Evolutionary conservation across 2,329 filamentous ascomycete genomes (phyloP).

Genomic region (Fusarium humuli): DNA sequence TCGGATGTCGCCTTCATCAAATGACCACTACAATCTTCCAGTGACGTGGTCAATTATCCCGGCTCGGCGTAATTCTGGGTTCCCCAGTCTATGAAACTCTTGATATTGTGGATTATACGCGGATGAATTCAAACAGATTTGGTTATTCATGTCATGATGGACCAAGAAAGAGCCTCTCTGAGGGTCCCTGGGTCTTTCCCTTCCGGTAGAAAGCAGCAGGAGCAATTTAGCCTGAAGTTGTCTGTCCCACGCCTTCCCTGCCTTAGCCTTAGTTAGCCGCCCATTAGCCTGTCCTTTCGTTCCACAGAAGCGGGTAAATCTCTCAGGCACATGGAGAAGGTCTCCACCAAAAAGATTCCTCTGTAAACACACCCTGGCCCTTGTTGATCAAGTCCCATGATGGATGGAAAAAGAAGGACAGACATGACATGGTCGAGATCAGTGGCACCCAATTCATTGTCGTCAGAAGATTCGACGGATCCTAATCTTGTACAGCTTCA

Average conservation of each 20-base stretch:
- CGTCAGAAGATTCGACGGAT: not conserved
- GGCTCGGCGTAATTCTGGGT: conserved; percentile 24
- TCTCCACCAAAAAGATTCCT: conserved; percentile 21
- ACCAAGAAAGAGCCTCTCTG: not conserved
- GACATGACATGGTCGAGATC: conserved; percentile 25
- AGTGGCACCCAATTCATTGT: conserved; percentile 23
- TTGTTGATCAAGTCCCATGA: conserved; percentile 29
- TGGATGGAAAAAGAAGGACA: conserved; percentile 8
- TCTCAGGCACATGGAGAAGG: conserved; percentile 24
- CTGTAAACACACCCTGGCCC: conserved; percentile 18
- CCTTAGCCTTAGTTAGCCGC: not conserved
- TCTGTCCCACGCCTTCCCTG: conserved; percentile 19
- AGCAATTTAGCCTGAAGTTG: conserved; percentile 43
- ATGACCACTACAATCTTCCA: conserved; percentile 22
- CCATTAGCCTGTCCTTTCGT: conserved; percentile 35
- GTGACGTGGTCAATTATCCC: conserved; percentile 31
- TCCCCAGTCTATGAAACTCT: conserved; percentile 25
- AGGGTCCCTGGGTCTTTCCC: not conserved
- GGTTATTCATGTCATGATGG: conserved; percentile 30
- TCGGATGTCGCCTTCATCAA: conserved; percentile 10
- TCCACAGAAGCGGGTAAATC: conserved; percentile 44
- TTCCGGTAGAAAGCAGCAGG: conserved; percentile 27
- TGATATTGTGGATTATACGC: conserved; percentile 25
- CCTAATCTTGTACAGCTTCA: not conserved
- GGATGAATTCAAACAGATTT: conserved; percentile 22